Evolutionary conservation across 2,329 filamentous ascomycete species (phyloP).

Genomic region (Diaporthe capsici): DNA sequence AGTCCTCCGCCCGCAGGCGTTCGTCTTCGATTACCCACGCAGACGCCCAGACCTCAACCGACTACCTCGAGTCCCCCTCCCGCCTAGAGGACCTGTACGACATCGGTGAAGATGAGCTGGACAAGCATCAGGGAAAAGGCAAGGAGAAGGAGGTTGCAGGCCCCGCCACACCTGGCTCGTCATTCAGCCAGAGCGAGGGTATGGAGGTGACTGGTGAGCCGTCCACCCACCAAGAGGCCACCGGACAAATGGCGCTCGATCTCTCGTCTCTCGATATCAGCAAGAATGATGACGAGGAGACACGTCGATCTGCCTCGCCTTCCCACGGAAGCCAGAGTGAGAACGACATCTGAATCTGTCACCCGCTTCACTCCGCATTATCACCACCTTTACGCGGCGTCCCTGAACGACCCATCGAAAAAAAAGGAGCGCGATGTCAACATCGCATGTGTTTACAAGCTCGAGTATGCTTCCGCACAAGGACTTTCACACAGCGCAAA

Average conservation of each 20-base stretch:
- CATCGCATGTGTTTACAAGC: background rate
- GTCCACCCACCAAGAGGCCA: background rate
- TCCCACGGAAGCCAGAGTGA: background rate
- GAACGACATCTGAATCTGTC: background rate
- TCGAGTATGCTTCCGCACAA: no score
- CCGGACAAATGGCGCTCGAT: background rate
- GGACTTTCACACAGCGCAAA: background rate
- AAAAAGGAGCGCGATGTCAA: background rate
- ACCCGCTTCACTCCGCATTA: background rate
- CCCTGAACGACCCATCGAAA: background rate
- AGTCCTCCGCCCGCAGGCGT: constrained; percentile 21
- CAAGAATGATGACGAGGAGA: background rate
- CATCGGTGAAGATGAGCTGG: no score
- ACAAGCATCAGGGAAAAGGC: background rate
- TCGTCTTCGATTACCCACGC: background rate
- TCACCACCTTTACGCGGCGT: background rate
- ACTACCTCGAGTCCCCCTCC: background rate
- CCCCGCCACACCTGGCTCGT: background rate
- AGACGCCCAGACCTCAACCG: background rate
- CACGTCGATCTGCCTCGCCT: background rate
- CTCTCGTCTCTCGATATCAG: background rate
- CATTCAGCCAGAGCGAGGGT: background rate
- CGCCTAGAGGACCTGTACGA: constrained; percentile 21
- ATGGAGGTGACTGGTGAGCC: background rate
- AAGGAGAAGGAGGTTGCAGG: background rate